phyloP scores from a whole-genome alignment of 2,329 filamentous ascomycete genomes.

The Fusarium graminum region DNA sequence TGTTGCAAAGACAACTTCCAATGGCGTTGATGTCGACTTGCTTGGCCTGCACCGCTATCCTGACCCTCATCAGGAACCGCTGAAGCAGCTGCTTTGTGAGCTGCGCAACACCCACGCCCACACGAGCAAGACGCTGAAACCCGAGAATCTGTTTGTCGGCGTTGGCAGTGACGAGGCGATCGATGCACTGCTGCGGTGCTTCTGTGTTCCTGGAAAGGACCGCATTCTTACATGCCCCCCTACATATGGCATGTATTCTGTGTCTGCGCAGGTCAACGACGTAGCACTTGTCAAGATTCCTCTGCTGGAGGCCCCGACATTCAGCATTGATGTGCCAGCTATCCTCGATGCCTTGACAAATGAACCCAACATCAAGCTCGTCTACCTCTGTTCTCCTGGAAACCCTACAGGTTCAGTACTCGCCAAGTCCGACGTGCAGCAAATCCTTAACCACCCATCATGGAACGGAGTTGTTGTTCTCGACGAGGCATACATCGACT shows the following conservation, averaged over 20 bases:
- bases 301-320: constrained; percentile 77
- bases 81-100: constrained; percentile 89
- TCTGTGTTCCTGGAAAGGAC: constrained; percentile 88
- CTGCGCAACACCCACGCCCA: constrained; percentile 89
- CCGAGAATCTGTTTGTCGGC: constrained; percentile 91
- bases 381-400: constrained; percentile 93
- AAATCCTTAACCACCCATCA: constrained; percentile 83
- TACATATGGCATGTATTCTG: constrained; percentile 98
- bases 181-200: constrained; percentile 91
- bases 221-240: constrained; percentile 95
- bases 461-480: constrained; percentile 97
- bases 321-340: constrained; percentile 78
- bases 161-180: constrained; percentile 98
- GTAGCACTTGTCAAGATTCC: constrained; percentile 88
- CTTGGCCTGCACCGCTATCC: constrained; percentile 92
- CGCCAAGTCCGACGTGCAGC: constrained; percentile 77
- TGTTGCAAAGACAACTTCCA: constrained; percentile 54
- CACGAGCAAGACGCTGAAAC: constrained; percentile 78
- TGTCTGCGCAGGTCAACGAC: constrained; percentile 95
- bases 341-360: constrained; percentile 74
- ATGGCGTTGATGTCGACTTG: constrained; percentile 72
- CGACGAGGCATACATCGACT: constrained; percentile 97
- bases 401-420: constrained; percentile 91
- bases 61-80: constrained; percentile 89
- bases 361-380: constrained; percentile 79